Conservation (phyloP, 1,284 basidiomycete genomes). For the Sporisorium scitamineum region DNA sequence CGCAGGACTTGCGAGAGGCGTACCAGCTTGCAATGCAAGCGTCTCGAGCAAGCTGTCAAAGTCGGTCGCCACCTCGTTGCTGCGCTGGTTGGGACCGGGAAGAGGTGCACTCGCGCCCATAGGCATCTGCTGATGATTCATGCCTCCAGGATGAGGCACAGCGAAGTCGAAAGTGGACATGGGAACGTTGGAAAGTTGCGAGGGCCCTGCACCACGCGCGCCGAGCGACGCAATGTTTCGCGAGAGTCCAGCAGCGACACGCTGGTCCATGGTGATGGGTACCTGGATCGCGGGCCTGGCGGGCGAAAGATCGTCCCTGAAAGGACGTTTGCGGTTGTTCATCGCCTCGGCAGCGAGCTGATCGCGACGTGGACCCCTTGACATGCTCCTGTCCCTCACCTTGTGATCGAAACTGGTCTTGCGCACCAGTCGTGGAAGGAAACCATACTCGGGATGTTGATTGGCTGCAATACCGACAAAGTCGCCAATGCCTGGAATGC, state of each 20-base stretch:
- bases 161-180: slow-evolving; percentile 59
- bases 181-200: slow-evolving; percentile 53
- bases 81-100: slow-evolving; percentile 1
- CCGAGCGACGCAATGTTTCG: slow-evolving; percentile 58
- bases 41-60: slow-evolving; percentile 50
- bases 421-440: slow-evolving; percentile 65
- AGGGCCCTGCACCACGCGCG: slow-evolving; percentile 22
- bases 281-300: slow-evolving; percentile 54
- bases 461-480: slow-evolving; percentile 64
- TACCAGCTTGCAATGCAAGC: slow-evolving; percentile 44
- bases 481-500: slow-evolving; percentile 67
- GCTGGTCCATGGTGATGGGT: slow-evolving; percentile 63
- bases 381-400: slow-evolving; percentile 64
- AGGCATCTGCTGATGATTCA: slow-evolving; percentile 21
- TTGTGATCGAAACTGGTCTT: slow-evolving; percentile 69
- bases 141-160: slow-evolving; percentile 35
- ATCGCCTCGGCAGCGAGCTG: slow-evolving; percentile 37
- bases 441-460: slow-evolving; percentile 68
- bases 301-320: slow-evolving; percentile 61
- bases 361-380: slow-evolving; percentile 54
- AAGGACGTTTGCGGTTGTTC: slow-evolving; percentile 63
- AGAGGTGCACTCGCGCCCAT: slow-evolving; percentile 8
- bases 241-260: slow-evolving; percentile 66
- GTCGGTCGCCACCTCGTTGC: slow-evolving; percentile 24
- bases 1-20: slow-evolving; percentile 32